These are phyloP conservation scores for Rhizophagus sp. DNA, from an alignment of 192 early-diverging fungal species.

Conservation along the genomic window DNA sequence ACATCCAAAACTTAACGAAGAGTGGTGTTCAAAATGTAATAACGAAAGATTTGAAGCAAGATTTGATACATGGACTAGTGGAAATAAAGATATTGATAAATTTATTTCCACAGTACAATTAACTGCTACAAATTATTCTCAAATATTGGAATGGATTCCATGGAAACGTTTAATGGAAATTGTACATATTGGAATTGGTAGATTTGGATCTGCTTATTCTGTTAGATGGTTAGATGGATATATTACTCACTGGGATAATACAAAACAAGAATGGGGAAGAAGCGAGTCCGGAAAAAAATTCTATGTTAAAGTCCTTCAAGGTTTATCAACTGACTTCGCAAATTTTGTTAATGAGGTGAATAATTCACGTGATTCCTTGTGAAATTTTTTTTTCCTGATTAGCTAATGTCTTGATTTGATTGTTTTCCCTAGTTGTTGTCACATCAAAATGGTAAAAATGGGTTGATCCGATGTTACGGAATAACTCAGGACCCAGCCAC, in stretches of 20 bases:
- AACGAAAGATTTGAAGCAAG: not conserved
- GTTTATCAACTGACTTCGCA: not conserved
- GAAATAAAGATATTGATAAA: slow-evolving; percentile 19
- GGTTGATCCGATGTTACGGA: slow-evolving; percentile 20
- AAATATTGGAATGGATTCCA: slow-evolving; percentile 30
- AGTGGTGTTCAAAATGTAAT: slow-evolving; percentile 27
- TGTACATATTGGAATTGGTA: slow-evolving; percentile 17
- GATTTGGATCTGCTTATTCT: slow-evolving; percentile 1
- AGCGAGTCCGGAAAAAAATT: not conserved
- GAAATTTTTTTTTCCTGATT: not conserved
- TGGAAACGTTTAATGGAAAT: slow-evolving; percentile 3
- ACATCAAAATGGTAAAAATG: slow-evolving; percentile 20
- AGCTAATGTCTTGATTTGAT: not conserved
- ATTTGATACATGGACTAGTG: slow-evolving; percentile 16
- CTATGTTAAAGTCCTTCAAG: slow-evolving; percentile 8
- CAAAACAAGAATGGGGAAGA: not conserved
- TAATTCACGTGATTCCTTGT: not conserved
- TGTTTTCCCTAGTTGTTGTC: not conserved
- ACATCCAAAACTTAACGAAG: slow-evolving; percentile 8
- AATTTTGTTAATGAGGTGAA: slow-evolving; percentile 25
- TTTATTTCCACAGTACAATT: slow-evolving; percentile 15
- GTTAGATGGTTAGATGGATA: slow-evolving; percentile 24
- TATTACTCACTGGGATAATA: slow-evolving; percentile 20
- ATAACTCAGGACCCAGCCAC: slow-evolving; percentile 20
- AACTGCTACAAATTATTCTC: not conserved